Evolutionary conservation across 805 yeast genomes (phyloP), one percentile per base, ranked within the genome.

Genomic region (Candida parachauliodes): DNA sequence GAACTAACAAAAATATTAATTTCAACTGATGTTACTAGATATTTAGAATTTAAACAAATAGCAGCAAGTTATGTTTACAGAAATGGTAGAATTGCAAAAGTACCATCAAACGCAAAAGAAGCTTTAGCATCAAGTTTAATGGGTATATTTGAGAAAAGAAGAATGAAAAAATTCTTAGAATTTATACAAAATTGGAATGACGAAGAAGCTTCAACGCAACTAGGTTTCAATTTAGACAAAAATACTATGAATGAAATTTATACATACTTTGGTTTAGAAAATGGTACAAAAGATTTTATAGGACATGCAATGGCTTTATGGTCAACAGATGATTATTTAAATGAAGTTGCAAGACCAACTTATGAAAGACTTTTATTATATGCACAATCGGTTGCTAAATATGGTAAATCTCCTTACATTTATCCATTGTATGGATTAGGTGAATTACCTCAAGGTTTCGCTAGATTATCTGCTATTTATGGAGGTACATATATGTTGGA

Each of bases 221-320:
- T 83, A 55, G 95, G 88, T 8, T 67, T 89, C 28, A 82, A 91
- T 58, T 73, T 93, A 49, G 97, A 91, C 62, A 75, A 71, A 45
- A 83, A 82, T 60, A 85, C 96, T 35, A 91, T 89, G 91, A 87
- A 86, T 47, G 95, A 88, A 51, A 82, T 93, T 25, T 93, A 84
- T 62, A 75, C 77, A 54, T 83, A 91, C 59, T 93, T 81, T 54
- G 96, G 98, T 5, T 76, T 93, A 38, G 96, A 93, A 52, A 76
- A 77, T 39, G 96, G 96, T 25, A 89, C 98, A 15, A 83, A 87
- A 57, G 98, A 93, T 61, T 93, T 93, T 54, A 86, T 93, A 47
- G 98, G 98, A 32, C 98, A 93, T 61, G 93, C 98, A 3, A 93
- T 93, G 98, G 98, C 97, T 11, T 74, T 93, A 43, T 89, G 95